Conservation (phyloP, 176 grass and related monocot species). For the Echinochloa phyllopogon region DNA sequence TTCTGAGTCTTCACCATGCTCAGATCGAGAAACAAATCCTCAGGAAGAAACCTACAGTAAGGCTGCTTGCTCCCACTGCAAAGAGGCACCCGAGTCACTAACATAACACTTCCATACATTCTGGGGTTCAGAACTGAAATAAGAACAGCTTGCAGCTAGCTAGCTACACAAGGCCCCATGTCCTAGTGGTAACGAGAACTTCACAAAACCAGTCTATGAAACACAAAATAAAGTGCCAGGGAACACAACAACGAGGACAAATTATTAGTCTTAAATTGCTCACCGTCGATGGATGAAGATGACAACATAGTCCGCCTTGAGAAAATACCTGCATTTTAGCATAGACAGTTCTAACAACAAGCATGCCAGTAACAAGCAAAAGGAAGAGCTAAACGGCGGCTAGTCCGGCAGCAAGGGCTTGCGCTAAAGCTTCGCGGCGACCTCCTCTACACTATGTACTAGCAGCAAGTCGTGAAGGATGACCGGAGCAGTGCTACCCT, state of each 20-base stretch:
- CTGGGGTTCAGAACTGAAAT: slow-evolving; percentile 22
- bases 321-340: slow-evolving; percentile 65
- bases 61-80: slow-evolving; percentile 91
- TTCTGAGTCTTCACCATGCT: slow-evolving; percentile 64
- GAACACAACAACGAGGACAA: too few relatives aligned
- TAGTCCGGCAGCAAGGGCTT: too few relatives aligned
- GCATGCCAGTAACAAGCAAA: neutral
- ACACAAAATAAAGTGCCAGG: neutral
- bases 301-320: slow-evolving; percentile 73
- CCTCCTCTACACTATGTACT: too few relatives aligned
- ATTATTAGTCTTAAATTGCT: neutral
- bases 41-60: slow-evolving; percentile 80
- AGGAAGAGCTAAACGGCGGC: too few relatives aligned
- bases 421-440: too few relatives aligned
- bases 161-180: neutral
- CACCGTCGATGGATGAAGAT: slow-evolving; percentile 77
- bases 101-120: too few relatives aligned
- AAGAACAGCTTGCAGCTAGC: neutral
- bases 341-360: neutral
- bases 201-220: neutral
- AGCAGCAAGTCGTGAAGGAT: too few relatives aligned
- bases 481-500: too few relatives aligned
- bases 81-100: slow-evolving; percentile 40
- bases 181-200: neutral
- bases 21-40: slow-evolving; percentile 83